Conservation (phyloP, 2,329 filamentous ascomycete genomes). For the Scedosporium aurantiacum region DNA sequence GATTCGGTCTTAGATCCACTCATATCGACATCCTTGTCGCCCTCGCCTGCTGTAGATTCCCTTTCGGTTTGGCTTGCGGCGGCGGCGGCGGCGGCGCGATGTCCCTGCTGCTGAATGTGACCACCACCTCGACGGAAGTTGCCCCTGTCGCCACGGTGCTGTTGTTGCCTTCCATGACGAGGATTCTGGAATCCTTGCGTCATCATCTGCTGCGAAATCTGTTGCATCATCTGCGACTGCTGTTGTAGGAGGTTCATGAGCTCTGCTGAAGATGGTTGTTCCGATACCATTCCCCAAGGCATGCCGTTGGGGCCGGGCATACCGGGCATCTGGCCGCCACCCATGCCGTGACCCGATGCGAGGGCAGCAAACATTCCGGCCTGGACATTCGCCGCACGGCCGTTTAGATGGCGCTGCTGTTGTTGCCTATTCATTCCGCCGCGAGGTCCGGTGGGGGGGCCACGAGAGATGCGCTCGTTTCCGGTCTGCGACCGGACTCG, state of each 20-base stretch:
- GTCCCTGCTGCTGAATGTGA: constrained; percentile 23
- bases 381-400: constrained; percentile 37
- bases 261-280: constrained; percentile 32
- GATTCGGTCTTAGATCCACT: constrained; percentile 39
- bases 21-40: constrained; percentile 53
- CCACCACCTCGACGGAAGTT: constrained; percentile 39
- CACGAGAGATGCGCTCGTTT: constrained; percentile 70
- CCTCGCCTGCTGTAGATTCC: constrained; percentile 25
- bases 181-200: constrained; percentile 29
- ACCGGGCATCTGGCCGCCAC: constrained; percentile 24
- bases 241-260: constrained; percentile 74
- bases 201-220: constrained; percentile 54
- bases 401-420: constrained; percentile 30
- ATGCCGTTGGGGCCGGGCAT: constrained; percentile 21
- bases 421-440: constrained; percentile 23
- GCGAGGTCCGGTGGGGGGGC: constrained; percentile 61
- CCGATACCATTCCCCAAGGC: constrained; percentile 37
- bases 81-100: constrained; percentile 8
- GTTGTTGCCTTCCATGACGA: constrained; percentile 27
- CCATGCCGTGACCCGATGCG: constrained; percentile 22
- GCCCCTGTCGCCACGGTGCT: constrained; percentile 50
- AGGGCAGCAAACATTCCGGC: constrained; percentile 33
- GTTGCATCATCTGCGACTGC: constrained; percentile 76
- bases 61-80: constrained; percentile 19
- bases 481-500: constrained; percentile 64